Evolutionary conservation across 2,329 filamentous ascomycete genomes (phyloP).

Genomic region (Botrytis medusae): DNA sequence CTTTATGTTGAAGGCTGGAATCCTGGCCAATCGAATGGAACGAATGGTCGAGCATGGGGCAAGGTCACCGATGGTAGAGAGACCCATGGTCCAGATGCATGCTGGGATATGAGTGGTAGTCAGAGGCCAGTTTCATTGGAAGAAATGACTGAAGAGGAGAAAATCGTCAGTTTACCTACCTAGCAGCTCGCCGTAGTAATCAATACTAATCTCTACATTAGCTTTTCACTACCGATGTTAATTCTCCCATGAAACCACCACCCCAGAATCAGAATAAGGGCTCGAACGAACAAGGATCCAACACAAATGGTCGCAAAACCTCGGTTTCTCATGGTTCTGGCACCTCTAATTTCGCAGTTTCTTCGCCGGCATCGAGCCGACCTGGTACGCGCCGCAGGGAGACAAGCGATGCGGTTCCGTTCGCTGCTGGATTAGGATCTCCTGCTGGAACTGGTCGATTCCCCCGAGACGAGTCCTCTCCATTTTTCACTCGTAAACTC

Average conservation of each 20-base stretch:
- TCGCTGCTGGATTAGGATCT: conserved; percentile 50
- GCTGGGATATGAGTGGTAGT: conserved; percentile 77
- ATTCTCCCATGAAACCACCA: conserved; percentile 87
- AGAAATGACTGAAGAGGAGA: conserved; percentile 65
- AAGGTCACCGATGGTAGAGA: conserved; percentile 74
- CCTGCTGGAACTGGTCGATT: conserved; percentile 61
- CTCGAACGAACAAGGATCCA: conserved; percentile 55
- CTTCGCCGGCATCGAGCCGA: conserved; percentile 71
- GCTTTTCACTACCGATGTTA: conserved; percentile 83
- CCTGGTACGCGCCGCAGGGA: conserved; percentile 80
- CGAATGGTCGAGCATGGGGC: conserved; percentile 66
- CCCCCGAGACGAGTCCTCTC: conserved; percentile 60
- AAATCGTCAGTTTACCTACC: conserved; percentile 49
- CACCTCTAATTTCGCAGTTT: conserved; percentile 63
- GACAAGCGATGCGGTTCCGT: conserved; percentile 67
- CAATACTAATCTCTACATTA: conserved; percentile 44
- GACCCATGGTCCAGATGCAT: conserved; percentile 82
- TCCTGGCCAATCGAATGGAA: conserved; percentile 68
- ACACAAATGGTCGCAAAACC: conserved; percentile 70
- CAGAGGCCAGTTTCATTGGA: conserved; percentile 70
- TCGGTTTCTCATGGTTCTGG: conserved; percentile 70
- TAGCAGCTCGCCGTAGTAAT: conserved; percentile 16
- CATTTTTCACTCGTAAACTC: conserved; percentile 57
- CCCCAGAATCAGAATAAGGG: conserved; percentile 63
- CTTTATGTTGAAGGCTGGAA: conserved; percentile 79